phyloP scores from a whole-genome alignment of 2,329 filamentous ascomycete genomes.

The Nigrospora oryzae region DNA sequence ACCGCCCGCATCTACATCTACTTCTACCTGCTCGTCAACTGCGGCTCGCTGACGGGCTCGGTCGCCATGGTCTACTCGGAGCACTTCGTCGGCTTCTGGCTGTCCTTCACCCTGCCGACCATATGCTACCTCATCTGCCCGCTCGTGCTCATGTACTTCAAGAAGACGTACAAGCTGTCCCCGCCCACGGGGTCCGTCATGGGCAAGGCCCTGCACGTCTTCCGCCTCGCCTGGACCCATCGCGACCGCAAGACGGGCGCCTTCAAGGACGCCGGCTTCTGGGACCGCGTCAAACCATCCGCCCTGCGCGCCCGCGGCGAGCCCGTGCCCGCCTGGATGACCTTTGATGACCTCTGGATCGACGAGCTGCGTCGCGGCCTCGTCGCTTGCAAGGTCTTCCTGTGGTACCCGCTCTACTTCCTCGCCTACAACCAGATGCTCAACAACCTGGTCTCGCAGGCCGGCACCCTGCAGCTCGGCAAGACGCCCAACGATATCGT shows the following conservation, averaged over 20 bases:
- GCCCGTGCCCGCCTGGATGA: slow-evolving; percentile 40
- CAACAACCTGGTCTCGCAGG: slow-evolving; percentile 24
- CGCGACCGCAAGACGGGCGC: slow-evolving; percentile 16
- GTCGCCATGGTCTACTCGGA: slow-evolving; percentile 49
- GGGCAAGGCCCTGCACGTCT: slow-evolving; percentile 48
- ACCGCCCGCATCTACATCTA: slow-evolving; percentile 62
- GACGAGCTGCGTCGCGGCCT: slow-evolving; percentile 51
- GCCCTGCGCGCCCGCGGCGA: slow-evolving; percentile 31
- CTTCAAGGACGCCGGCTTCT: slow-evolving; percentile 16
- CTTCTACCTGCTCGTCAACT: slow-evolving; percentile 40
- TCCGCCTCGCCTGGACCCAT: slow-evolving; percentile 34
- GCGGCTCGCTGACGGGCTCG: slow-evolving; percentile 40
- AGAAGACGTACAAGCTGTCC: slow-evolving; percentile 45
- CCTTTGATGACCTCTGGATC: slow-evolving; percentile 58
- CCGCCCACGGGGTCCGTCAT: slow-evolving; percentile 59
- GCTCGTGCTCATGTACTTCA: slow-evolving; percentile 45
- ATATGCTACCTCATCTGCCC: slow-evolving; percentile 51
- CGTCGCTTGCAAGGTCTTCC: slow-evolving; percentile 31
- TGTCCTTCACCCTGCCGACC: slow-evolving; percentile 34
- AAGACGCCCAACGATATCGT: slow-evolving; percentile 54
- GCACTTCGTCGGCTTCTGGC: slow-evolving; percentile 54
- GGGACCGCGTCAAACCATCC: slow-evolving; percentile 51
- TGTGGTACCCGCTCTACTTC: slow-evolving; percentile 30
- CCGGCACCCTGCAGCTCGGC: slow-evolving; percentile 32
- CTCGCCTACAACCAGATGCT: slow-evolving; percentile 31